A percentile compares a stretch with the other conserved stretches of the same genome.
These are phyloP conservation scores for Pezicula neosporulosa DNA, from an alignment of 2,329 filamentous ascomycete genomes.

Conservation along the genomic window DNA sequence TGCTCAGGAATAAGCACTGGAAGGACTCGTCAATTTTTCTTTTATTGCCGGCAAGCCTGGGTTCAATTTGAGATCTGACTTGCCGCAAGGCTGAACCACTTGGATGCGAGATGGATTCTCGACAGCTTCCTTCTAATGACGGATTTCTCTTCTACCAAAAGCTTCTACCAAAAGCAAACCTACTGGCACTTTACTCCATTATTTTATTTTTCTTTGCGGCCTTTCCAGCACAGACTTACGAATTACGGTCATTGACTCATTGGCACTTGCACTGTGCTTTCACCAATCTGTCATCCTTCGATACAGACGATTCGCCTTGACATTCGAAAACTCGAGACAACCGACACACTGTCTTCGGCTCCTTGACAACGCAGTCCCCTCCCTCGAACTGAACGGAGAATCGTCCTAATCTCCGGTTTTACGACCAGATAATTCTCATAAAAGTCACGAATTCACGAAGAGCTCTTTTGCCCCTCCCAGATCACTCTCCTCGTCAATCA, in stretches of 20 bases:
- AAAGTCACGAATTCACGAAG: slow-evolving; percentile 26
- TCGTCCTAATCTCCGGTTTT: slow-evolving; percentile 33
- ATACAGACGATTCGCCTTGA: slow-evolving; percentile 31
- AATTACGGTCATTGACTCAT: slow-evolving; percentile 33
- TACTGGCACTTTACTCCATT: slow-evolving; percentile 26
- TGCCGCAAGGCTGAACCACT: slow-evolving; percentile 54
- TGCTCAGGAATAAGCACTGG: slow-evolving; percentile 26
- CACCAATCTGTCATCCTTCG: slow-evolving; percentile 24
- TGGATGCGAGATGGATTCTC: slow-evolving; percentile 39
- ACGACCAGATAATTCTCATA: slow-evolving; percentile 29
- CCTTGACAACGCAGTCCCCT: slow-evolving; percentile 29
- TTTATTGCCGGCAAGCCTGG: slow-evolving; percentile 47
- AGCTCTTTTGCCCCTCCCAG: slow-evolving; percentile 13
- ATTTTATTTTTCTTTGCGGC: slow-evolving; percentile 19
- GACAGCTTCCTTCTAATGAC: slow-evolving; percentile 28
- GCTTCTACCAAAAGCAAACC: slow-evolving; percentile 30
- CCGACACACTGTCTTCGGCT: slow-evolving; percentile 30
- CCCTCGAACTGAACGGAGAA: slow-evolving; percentile 31
- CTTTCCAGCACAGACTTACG: slow-evolving; percentile 31
- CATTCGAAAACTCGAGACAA: slow-evolving; percentile 29
- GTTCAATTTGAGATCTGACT: slow-evolving; percentile 55
- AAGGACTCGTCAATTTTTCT: slow-evolving; percentile 36
- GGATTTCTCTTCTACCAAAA: slow-evolving; percentile 19
- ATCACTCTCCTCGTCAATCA: neutral
- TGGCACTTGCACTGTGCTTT: slow-evolving; percentile 24